These are phyloP conservation scores for Tricholoma sp. DNA, from an alignment of 768 basidiomycete genomes.

Conservation along the genomic window DNA sequence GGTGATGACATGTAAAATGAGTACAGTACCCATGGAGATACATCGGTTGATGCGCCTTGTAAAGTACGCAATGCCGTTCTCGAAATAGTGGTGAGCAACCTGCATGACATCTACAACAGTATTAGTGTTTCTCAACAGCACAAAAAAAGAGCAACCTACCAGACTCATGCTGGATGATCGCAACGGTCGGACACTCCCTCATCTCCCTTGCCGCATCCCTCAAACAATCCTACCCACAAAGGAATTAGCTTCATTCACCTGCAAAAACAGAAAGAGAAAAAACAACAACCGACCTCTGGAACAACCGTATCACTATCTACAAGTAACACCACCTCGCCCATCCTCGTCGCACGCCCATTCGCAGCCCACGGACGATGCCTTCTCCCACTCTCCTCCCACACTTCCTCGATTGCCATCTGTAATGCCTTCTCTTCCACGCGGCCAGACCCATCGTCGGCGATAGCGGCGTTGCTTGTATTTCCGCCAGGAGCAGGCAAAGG, in stretches of 20 bases:
- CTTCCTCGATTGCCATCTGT: constrained; percentile 67
- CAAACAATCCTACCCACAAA: constrained; percentile 54
- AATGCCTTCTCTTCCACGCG: constrained; percentile 68
- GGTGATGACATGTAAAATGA: constrained; percentile 19
- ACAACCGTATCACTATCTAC: constrained; percentile 77
- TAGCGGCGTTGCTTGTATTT: constrained; percentile 14
- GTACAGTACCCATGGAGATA: constrained; percentile 62
- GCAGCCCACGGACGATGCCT: constrained; percentile 65
- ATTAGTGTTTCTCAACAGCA: neutral
- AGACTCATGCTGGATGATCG: constrained; percentile 83
- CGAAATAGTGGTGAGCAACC: constrained; percentile 83
- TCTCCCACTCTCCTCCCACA: constrained; percentile 48
- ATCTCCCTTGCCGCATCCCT: constrained; percentile 85
- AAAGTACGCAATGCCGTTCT: constrained; percentile 84
- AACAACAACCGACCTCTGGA: constrained; percentile 57
- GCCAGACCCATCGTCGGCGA: constrained; percentile 23
- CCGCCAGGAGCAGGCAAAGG: constrained; percentile 7
- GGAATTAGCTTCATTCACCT: neutral
- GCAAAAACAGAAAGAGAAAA: neutral
- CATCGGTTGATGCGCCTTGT: constrained; percentile 73
- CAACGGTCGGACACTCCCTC: constrained; percentile 64
- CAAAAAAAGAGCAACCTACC: constrained; percentile 26
- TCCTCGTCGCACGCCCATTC: constrained; percentile 62
- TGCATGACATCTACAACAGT: constrained; percentile 63
- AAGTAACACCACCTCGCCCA: constrained; percentile 74